Base-by-base conservation (phyloP, 2,329 filamentous ascomycete genomes). In the Lojkania enalia region DNA sequence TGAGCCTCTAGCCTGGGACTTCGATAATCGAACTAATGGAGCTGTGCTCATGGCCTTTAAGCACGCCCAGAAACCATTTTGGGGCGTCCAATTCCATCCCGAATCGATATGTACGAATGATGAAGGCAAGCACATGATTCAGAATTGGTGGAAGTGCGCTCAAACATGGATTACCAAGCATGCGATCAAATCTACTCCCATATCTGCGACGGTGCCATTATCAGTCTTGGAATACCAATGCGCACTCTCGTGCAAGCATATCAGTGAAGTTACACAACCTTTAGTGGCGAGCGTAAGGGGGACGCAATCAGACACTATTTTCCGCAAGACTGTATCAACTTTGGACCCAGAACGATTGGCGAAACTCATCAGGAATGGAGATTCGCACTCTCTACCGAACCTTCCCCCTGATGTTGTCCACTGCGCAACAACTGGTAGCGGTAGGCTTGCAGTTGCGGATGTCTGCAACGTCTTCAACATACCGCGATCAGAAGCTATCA, bases 71-170 rank as follows among this genome's bases (percentile, higher is more conserved):
- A 85, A 83, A 53, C 90, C 91, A 0, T 87, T 92, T 52, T 95
- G 87, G 85, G 91, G 87, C 0, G 77, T 96, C 14, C 91, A 96
- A 63, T 96, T 94, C 58, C 90, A 96, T 61, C 90, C 90, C 0
- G 90, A 96, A 67, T 95, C 89, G 0, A 81, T 90, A 12, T 95
- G 90, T 66, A 95, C 90, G 3, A 87, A 88, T 29, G 71, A 76
- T 3, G 78, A 80, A 48, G 85, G 87, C 1, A 80, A 78, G 15
- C 71, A 74, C 12, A 75, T 95, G 19, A 75, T 95, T 25, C 69
- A 69, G 39, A 89, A 88, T 59, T 96, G 90, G 89, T 94, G 90
- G 78, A 63, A 67, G 3, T 76, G 82, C 60, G 84, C 84, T 1
- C 70, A 77, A 42, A 64, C 69, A 31, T 90, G 86, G 82, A 57